phyloP scores from a whole-genome alignment of 129 eudicot species.

The Lactuca sativa region DNA sequence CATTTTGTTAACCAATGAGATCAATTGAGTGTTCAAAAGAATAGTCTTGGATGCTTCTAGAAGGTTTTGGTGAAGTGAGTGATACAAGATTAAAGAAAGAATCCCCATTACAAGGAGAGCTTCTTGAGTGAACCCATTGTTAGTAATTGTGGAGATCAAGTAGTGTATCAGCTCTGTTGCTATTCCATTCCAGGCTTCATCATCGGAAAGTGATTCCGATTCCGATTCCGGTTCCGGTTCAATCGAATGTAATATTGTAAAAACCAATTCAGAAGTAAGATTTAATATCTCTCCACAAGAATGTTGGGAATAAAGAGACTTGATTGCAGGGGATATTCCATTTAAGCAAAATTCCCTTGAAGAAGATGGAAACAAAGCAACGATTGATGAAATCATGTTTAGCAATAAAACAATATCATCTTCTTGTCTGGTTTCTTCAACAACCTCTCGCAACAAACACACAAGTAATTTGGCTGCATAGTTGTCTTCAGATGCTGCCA shows the following conservation, averaged over 20 bases:
- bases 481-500: conserved; percentile 71
- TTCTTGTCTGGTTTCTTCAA: conserved; percentile 49
- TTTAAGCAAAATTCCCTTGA: conserved; percentile 73
- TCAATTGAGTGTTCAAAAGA: conserved; percentile 55
- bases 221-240: conserved; percentile 45
- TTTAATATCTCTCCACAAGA: conserved; percentile 43
- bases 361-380: conserved; percentile 66
- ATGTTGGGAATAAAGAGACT: conserved; percentile 42
- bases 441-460: conserved; percentile 58
- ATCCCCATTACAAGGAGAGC: conserved; percentile 55
- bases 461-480: conserved; percentile 55
- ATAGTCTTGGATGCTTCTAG: conserved; percentile 78
- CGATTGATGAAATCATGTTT: conserved; percentile 35
- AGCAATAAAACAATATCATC: conserved; percentile 55
- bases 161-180: conserved; percentile 73
- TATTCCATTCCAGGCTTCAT: conserved; percentile 69
- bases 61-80: conserved; percentile 58
- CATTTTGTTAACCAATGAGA: conserved; percentile 39
- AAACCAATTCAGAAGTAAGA: conserved; percentile 45
- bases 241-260: conserved; percentile 52
- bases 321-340: conserved; percentile 63
- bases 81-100: conserved; percentile 74
- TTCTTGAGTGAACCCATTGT: conserved; percentile 61
- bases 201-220: conserved; percentile 56
- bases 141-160: conserved; percentile 42